phyloP scores from a whole-genome alignment of 2,329 filamentous ascomycete species.

The Alternaria triticimaculans region DNA sequence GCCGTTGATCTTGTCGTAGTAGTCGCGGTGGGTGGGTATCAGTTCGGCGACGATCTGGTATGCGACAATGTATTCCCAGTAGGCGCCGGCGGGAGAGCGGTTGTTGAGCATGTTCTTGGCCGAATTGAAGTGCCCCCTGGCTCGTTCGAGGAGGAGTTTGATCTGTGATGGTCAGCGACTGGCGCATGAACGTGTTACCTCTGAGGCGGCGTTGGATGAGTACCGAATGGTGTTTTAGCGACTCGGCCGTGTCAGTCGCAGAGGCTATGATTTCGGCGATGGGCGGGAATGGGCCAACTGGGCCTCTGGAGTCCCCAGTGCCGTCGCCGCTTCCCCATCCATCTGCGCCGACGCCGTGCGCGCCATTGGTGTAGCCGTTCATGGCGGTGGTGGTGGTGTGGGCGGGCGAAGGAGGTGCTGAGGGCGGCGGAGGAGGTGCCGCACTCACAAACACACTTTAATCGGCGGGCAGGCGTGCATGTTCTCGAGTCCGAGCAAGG shows the following conservation, averaged over 20 bases:
- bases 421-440: constrained; percentile 47
- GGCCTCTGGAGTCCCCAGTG: constrained; percentile 24
- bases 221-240: constrained; percentile 40
- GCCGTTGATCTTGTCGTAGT: constrained; percentile 64
- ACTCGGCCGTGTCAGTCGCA: constrained; percentile 46
- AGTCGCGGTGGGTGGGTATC: constrained; percentile 79
- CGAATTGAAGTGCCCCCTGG: constrained; percentile 50
- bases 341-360: constrained; percentile 26
- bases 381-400: constrained; percentile 32
- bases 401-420: constrained; percentile 21
- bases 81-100: constrained; percentile 70
- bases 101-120: constrained; percentile 61
- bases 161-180: constrained; percentile 43
- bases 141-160: constrained; percentile 49
- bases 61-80: constrained; percentile 83
- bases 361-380: constrained; percentile 40
- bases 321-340: constrained; percentile 36
- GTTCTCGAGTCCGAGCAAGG: constrained; percentile 16
- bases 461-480: constrained; percentile 31
- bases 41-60: constrained; percentile 78
- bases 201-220: background rate
- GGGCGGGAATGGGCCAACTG: constrained; percentile 43
- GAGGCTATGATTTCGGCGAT: constrained; percentile 54
- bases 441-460: constrained; percentile 49
- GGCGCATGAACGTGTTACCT: background rate